Conservation (phyloP, 73 alveolate species). For the Diophrys sp. region DNA sequence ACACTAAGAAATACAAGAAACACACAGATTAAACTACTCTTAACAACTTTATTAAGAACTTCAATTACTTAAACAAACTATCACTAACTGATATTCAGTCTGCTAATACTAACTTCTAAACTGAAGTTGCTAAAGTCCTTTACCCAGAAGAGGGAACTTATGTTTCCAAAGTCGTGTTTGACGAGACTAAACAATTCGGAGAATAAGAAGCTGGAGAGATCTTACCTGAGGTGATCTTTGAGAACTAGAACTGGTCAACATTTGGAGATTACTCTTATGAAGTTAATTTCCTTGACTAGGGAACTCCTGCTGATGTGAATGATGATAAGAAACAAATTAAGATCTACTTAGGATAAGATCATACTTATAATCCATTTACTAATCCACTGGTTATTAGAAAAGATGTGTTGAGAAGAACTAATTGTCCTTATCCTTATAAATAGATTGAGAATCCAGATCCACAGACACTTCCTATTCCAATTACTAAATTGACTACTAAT, state of each 20-base stretch:
- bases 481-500: background rate
- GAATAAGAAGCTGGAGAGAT: background rate
- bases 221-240: background rate
- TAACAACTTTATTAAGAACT: background rate
- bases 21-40: background rate
- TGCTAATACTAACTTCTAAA: background rate
- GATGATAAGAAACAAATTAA: background rate
- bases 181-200: background rate
- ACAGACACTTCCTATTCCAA: background rate
- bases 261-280: background rate
- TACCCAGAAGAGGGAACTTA: background rate
- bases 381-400: background rate
- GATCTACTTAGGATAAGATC: background rate
- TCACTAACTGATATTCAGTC: background rate
- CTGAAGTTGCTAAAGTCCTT: background rate
- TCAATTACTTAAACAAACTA: background rate
- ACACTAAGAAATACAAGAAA: background rate
- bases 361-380: background rate
- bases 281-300: background rate
- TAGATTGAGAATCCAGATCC: no score
- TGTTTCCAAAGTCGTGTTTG: no score
- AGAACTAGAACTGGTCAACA: background rate
- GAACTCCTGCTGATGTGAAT: no score
- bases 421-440: no score
- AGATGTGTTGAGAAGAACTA: no score